These are phyloP conservation scores for Euptelea pleiosperma DNA, from an alignment of 164 flowering plant genomes.

Conservation along the genomic window DNA sequence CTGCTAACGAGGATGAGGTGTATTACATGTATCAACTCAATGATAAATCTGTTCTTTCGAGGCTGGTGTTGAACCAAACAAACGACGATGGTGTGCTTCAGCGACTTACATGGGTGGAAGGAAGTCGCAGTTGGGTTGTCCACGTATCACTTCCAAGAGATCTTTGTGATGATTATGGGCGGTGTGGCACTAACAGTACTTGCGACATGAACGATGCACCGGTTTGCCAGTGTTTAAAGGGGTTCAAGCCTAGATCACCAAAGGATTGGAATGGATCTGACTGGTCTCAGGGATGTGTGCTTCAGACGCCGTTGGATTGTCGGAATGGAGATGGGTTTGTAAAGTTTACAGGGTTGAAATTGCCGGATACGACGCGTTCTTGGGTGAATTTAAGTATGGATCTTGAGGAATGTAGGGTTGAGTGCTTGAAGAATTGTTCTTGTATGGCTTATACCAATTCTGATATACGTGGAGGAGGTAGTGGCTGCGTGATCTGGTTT, in stretches of 20 bases:
- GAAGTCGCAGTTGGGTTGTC: too few species aligned
- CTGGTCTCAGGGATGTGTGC: slow-evolving; percentile 21
- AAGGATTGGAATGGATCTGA: slow-evolving; percentile 30
- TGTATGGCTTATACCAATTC: slow-evolving; percentile 24
- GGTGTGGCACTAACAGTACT: slow-evolving; percentile 39
- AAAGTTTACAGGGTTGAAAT: slow-evolving; percentile 21
- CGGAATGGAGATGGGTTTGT: slow-evolving; percentile 26
- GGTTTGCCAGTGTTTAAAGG: slow-evolving; percentile 37
- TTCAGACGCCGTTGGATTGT: slow-evolving; percentile 19
- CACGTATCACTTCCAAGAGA: slow-evolving; percentile 30
- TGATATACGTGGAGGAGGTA: slow-evolving; percentile 20
- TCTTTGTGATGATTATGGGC: slow-evolving; percentile 37
- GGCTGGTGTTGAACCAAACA: not conserved
- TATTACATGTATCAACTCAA: not conserved
- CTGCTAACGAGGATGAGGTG: not conserved
- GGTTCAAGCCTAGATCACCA: slow-evolving; percentile 33
- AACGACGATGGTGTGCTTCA: too few species aligned
- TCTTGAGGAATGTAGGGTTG: slow-evolving; percentile 22
- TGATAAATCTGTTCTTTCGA: not conserved
- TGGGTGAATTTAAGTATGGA: slow-evolving; percentile 15
- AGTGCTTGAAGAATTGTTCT: slow-evolving; percentile 35
- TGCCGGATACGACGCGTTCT: slow-evolving; percentile 29
- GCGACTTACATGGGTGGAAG: slow-evolving; percentile 18
- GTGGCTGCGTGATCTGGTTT: slow-evolving; percentile 41
- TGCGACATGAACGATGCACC: slow-evolving; percentile 38